These are phyloP conservation scores for Apodospora peruviana DNA, from an alignment of 495 filamentous ascomycete genomes.

Conservation along the genomic window DNA sequence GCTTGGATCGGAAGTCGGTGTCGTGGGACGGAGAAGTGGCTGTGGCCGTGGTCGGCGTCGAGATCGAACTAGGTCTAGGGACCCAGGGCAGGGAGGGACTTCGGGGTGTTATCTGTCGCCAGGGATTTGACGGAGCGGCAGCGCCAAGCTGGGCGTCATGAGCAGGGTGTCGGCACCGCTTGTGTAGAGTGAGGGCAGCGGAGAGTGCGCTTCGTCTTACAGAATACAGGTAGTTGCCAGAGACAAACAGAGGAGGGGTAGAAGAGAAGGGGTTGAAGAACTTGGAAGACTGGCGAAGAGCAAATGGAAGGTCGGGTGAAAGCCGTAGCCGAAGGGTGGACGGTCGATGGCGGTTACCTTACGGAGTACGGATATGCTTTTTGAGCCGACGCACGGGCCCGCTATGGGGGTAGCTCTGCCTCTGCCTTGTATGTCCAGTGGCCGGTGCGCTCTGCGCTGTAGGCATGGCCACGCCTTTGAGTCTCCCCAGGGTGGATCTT, in stretches of 20 bases:
- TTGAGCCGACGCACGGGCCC: too few species aligned
- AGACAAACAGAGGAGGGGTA: background rate
- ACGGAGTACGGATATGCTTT: background rate
- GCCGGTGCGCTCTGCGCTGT: too few species aligned
- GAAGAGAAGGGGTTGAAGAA: background rate
- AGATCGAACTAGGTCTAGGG: background rate
- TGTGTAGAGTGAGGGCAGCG: background rate
- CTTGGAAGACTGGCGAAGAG: too few species aligned
- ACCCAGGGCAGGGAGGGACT: background rate
- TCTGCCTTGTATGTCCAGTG: too few species aligned
- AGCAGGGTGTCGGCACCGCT: constrained; percentile 1
- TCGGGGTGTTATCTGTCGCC: constrained; percentile 10
- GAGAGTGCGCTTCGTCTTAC: background rate
- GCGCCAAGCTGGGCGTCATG: constrained; percentile 22
- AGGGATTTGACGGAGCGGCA: constrained; percentile 12
- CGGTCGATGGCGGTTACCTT: background rate
- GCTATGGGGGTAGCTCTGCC: too few species aligned
- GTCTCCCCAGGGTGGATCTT: too few species aligned
- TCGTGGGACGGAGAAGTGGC: background rate
- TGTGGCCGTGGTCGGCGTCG: background rate
- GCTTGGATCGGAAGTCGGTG: too few species aligned
- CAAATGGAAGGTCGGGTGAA: too few species aligned
- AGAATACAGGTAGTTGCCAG: background rate
- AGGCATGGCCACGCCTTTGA: too few species aligned
- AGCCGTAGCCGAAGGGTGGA: too few species aligned